Evolutionary conservation across 768 basidiomycete species (phyloP).

Genomic region (Podaxis rugospora): DNA sequence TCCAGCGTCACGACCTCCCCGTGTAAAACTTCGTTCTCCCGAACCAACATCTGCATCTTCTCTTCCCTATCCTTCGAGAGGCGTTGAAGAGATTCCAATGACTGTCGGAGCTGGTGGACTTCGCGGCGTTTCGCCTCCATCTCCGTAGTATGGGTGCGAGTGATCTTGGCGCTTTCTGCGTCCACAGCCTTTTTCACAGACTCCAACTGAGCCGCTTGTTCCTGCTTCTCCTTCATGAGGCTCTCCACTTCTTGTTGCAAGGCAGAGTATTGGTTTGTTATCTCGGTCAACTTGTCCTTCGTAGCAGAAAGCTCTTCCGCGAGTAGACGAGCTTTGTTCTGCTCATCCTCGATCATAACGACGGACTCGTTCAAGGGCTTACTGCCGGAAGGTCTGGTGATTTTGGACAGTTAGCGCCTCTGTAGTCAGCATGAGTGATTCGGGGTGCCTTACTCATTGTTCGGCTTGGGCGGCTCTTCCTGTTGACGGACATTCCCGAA

Average conservation of each 20-base stretch:
- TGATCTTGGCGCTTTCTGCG: neutral
- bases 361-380: neutral
- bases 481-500: neutral
- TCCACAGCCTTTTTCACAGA: neutral
- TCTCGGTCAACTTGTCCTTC: neutral
- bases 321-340: neutral
- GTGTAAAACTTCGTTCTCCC: conserved; percentile 3
- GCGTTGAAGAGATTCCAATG: neutral
- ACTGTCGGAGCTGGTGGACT: neutral
- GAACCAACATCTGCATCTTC: neutral
- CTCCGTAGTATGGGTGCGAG: neutral
- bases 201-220: neutral
- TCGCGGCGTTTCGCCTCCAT: neutral
- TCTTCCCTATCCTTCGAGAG: neutral
- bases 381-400: neutral
- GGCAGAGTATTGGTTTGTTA: neutral
- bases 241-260: neutral
- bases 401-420: neutral
- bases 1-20: neutral
- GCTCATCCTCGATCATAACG: conserved; percentile 3
- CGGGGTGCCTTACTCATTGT: neutral
- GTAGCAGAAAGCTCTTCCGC: neutral
- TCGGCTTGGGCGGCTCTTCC: neutral
- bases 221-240: neutral
- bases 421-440: neutral